Evolutionary conservation across 331 rosid genomes (phyloP).

Genomic region (Acacia concinna): DNA sequence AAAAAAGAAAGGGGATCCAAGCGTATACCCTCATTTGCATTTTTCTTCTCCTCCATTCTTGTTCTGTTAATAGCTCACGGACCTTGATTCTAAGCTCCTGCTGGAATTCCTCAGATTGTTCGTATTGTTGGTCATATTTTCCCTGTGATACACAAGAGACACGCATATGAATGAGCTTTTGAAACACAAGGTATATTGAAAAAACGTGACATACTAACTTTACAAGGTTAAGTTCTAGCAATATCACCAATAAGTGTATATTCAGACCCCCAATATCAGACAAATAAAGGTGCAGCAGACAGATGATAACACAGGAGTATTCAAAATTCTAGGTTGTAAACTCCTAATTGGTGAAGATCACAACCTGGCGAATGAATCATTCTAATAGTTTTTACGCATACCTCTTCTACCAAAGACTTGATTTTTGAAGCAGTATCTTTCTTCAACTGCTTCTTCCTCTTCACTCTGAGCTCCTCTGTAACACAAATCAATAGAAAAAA

Average conservation of each 20-base stretch:
- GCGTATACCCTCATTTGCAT: constrained; percentile 93
- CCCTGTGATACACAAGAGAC: constrained; percentile 56
- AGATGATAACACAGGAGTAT: neutral
- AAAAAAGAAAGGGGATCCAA: neutral
- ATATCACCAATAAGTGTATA: constrained; percentile 14
- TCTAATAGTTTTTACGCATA: constrained; percentile 33
- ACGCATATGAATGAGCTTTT: constrained; percentile 16
- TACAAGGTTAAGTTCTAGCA: constrained; percentile 8
- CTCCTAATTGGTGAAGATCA: constrained; percentile 14
- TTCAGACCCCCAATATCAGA: constrained; percentile 21
- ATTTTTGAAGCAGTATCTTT: constrained; percentile 95
- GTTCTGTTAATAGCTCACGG: constrained; percentile 90
- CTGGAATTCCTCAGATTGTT: constrained; percentile 79
- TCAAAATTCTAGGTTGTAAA: constrained; percentile 21
- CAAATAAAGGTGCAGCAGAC: constrained; percentile 16
- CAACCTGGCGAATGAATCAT: constrained; percentile 20
- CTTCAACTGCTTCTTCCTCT: constrained; percentile 91
- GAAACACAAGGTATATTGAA: constrained; percentile 16
- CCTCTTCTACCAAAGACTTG: constrained; percentile 95
- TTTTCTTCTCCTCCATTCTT: constrained; percentile 98
- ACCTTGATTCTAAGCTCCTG: constrained; percentile 88
- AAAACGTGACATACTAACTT: constrained; percentile 2
- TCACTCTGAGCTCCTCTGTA: constrained; percentile 93
- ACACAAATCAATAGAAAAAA: constrained; percentile 31
- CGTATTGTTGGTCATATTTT: constrained; percentile 82